Evolutionary conservation across 1,284 basidiomycete species (phyloP), one percentile per base, ranked within the genome.

Genomic region (Irpex lacteus): DNA sequence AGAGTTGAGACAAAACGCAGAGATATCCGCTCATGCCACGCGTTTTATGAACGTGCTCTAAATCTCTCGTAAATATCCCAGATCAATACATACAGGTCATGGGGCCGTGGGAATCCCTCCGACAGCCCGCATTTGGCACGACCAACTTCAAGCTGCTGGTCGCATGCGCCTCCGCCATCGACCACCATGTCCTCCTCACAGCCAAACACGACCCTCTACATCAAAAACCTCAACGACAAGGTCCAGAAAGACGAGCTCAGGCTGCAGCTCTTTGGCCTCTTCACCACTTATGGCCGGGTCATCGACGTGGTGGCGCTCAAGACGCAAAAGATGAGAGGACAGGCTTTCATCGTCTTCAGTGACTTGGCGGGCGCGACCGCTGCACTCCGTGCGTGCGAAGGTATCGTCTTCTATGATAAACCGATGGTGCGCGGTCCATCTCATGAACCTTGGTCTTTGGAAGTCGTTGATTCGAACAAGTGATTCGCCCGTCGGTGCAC

Each of bases 241-340:
- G 84, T 97, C 70, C 95, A 96, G 80, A 99, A 97, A 78, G 88
- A 93, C 38, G 97, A 99, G 79, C 82, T 98, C 9, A 85, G 89
- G 57, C 77, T 81, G 3, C 92, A 96, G 77, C 85, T 99, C 1
- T 95, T 91, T 74, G 87, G 91, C 32, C 87, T 99, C 61, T 99
- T 99, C 81, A 90, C 90, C 11, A 92, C 95, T 26, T 95, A 98
- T 78, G 97, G 97, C 71, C 90, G 90, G 73, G 83, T 99, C 56
- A 86, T 98, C 77, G 97, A 99, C 76, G 87, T 99, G 60, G 87
- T 98, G 60, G 96, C 97, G n/a, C 90, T 92, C 53, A 96, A 98
- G 75, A 87, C 82, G 68, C 78, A 85, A 61, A 92, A 90, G 73
- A 96, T 96, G 89, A 87, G 93, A 66, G 97, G 97, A 2, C 96